A percentile compares a stretch with the other conserved stretches of the same genome.
Conservation (phyloP, 2,329 filamentous ascomycete genomes). For the Mariannaea sp. region DNA sequence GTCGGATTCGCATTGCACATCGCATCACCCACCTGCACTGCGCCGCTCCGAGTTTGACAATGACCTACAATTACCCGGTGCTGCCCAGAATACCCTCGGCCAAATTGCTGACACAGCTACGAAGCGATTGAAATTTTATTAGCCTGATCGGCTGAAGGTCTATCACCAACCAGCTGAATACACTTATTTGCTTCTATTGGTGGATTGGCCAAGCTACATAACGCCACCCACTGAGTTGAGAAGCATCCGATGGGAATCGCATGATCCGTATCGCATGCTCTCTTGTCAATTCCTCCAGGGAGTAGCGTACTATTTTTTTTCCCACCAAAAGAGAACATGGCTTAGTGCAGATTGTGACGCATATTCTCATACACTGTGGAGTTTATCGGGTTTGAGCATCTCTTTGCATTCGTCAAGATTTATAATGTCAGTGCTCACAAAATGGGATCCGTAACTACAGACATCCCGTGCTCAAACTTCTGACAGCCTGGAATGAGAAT, state of each 20-base stretch:
- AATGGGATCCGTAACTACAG: slow-evolving; percentile 14
- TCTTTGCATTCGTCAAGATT: too few relatives aligned
- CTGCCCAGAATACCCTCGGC: neutral
- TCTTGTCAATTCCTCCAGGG: neutral
- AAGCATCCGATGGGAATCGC: neutral
- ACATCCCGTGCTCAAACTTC: slow-evolving; percentile 19
- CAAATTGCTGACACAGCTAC: too few relatives aligned
- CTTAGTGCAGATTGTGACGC: too few relatives aligned
- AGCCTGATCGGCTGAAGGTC: too few relatives aligned
- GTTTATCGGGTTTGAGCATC: slow-evolving; percentile 8
- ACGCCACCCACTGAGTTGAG: too few relatives aligned
- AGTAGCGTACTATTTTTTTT: neutral
- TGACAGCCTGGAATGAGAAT: too few relatives aligned
- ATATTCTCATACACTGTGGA: neutral
- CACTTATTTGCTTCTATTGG: too few relatives aligned
- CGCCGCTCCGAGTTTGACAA: slow-evolving; percentile 12
- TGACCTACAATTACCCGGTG: neutral
- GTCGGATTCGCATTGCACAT: slow-evolving; percentile 14
- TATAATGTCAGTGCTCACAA: too few relatives aligned
- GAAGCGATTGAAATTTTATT: neutral
- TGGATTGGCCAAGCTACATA: too few relatives aligned
- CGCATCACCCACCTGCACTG: slow-evolving; percentile 6
- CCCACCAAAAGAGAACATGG: too few relatives aligned
- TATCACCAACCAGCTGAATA: too few relatives aligned
- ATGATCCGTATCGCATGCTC: neutral